phyloP scores from a whole-genome alignment of 768 basidiomycete species.

The Trametes villosa region DNA sequence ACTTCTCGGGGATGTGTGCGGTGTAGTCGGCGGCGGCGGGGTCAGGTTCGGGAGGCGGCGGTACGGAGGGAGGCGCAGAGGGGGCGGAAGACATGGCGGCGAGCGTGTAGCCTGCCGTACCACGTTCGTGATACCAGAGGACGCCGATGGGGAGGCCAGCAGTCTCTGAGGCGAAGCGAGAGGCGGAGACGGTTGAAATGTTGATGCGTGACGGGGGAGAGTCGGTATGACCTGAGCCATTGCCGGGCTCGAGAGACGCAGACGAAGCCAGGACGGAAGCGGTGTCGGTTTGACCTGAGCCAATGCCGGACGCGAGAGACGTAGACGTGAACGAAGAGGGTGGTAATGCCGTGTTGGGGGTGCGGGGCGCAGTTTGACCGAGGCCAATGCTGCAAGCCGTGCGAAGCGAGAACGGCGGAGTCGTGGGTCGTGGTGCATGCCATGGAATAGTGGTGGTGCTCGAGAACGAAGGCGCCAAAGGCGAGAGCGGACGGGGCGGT shows the following conservation, averaged over 20 bases:
- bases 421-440: too few relatives aligned
- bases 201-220: too few relatives aligned
- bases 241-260: too few relatives aligned
- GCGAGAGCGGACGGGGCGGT: not conserved
- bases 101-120: conserved; percentile 2
- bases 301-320: conserved; percentile 1
- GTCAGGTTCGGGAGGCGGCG: not conserved
- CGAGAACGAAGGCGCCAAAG: too few relatives aligned
- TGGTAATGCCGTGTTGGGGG: too few relatives aligned
- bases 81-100: not conserved
- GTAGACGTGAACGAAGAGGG: not conserved
- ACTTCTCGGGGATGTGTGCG: conserved; percentile 28
- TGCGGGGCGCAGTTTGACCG: not conserved
- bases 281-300: not conserved
- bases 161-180: too few relatives aligned
- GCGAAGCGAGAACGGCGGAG: too few relatives aligned
- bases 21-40: not conserved
- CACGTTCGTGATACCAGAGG: not conserved
- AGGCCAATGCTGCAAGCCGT: not conserved
- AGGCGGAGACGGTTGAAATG: too few relatives aligned
- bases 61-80: not conserved
- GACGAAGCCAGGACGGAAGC: too few relatives aligned
- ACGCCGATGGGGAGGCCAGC: not conserved
- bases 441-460: too few relatives aligned
- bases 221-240: too few relatives aligned